These are phyloP conservation scores for Prasinococcaceae sp. DNA, from an alignment of 139 green algal genomes.

Conservation along the genomic window DNA sequence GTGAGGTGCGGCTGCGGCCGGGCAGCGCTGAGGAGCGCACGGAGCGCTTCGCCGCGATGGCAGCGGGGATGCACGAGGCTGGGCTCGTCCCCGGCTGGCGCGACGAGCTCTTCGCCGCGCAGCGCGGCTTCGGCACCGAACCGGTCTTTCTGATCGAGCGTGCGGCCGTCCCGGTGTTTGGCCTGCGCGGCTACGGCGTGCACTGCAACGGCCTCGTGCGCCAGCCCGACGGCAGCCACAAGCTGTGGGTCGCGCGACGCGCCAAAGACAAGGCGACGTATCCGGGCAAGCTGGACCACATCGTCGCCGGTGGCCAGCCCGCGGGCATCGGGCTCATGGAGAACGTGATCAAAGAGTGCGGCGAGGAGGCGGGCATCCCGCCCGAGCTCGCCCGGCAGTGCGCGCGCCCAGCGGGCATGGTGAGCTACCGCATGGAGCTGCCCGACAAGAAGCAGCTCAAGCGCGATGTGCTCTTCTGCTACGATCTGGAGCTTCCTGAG, in stretches of 20 bases:
- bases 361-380: constrained; percentile 81
- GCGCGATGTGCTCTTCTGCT: constrained; percentile 77
- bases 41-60: constrained; percentile 27
- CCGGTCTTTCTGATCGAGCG: constrained; percentile 70
- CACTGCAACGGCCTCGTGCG: constrained; percentile 78
- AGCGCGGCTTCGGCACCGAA: constrained; percentile 32
- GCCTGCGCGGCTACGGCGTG: constrained; percentile 75
- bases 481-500: constrained; percentile 73
- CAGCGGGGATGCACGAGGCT: constrained; percentile 27
- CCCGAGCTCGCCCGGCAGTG: constrained; percentile 34
- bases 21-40: no score
- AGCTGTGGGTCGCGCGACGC: constrained; percentile 75
- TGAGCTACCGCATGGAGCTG: constrained; percentile 37
- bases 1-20: no score
- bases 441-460: constrained; percentile 34
- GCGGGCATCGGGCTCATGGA: constrained; percentile 45
- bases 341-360: constrained; percentile 88
- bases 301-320: constrained; percentile 75
- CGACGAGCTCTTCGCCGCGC: constrained; percentile 82
- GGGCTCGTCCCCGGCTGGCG: constrained; percentile 71
- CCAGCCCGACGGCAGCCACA: constrained; percentile 24
- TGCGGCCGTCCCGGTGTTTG: constrained; percentile 67
- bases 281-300: constrained; percentile 85
- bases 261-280: constrained; percentile 69
- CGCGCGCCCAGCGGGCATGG: constrained; percentile 31